These are phyloP conservation scores for Collybiopsis confluens DNA, from an alignment of 768 basidiomycete genomes.

Conservation along the genomic window DNA sequence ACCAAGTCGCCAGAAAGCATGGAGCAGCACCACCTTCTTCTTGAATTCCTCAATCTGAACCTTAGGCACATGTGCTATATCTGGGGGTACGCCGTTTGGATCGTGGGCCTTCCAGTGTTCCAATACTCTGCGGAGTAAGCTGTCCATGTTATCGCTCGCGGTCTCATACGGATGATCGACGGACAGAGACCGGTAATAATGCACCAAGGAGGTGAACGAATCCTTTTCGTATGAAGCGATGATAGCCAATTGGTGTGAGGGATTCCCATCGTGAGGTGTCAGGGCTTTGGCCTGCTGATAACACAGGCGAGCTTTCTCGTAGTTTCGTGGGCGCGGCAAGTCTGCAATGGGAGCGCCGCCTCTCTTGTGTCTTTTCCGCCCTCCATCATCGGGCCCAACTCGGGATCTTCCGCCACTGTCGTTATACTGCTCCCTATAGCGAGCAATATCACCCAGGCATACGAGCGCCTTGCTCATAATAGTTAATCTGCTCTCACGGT, in stretches of 20 bases:
- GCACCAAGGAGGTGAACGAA: constrained; percentile 71
- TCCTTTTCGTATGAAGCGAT: constrained; percentile 82
- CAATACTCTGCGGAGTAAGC: constrained; percentile 61
- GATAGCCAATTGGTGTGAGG: constrained; percentile 95
- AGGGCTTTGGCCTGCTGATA: constrained; percentile 85
- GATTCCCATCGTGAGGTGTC: constrained; percentile 85
- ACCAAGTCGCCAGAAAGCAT: constrained; percentile 66
- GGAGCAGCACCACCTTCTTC: constrained; percentile 69
- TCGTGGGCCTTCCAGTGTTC: constrained; percentile 50
- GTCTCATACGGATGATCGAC: constrained; percentile 84
- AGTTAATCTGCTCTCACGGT: constrained; percentile 62
- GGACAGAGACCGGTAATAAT: constrained; percentile 91
- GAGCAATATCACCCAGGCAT: constrained; percentile 89
- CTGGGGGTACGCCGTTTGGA: constrained; percentile 25
- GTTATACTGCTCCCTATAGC: constrained; percentile 89
- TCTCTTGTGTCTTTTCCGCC: constrained; percentile 42
- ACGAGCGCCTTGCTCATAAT: constrained; percentile 85
- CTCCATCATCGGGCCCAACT: constrained; percentile 40
- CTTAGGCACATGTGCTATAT: constrained; percentile 38
- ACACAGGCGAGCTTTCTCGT: constrained; percentile 68
- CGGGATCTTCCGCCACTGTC: constrained; percentile 62
- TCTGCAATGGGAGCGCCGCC: constrained; percentile 44
- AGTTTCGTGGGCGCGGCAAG: constrained; percentile 59
- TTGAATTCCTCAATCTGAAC: constrained; percentile 62
- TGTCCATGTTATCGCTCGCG: constrained; percentile 79